Base-by-base conservation (phyloP, 768 basidiomycete genomes). In the Boletus pseudo-olivaceus region DNA sequence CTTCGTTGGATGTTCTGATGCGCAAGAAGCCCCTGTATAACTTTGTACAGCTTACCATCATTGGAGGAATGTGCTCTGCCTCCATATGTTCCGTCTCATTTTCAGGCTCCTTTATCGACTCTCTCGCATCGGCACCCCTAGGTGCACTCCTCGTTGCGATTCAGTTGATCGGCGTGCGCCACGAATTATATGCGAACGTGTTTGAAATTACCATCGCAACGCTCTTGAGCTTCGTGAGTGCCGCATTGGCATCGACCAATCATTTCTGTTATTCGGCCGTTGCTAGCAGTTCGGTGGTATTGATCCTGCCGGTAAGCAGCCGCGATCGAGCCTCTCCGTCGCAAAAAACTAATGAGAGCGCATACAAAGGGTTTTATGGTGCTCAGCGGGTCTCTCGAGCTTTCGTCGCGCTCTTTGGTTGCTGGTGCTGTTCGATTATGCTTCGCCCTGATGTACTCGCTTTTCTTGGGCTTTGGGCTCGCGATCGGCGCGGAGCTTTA, bases 131-230 rank as follows among this genome's bases (percentile, higher is more conserved):
- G 0, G 86, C 87, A 60, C 91, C 90, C 0, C 78, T 94, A 23
- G 91, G 93, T 10, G 82, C 81, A 19, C 73, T 92, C 5, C 78
- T 95, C 30, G 84, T 92, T 26, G 73, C 76, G 40, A 78, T 92
- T 14, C 92, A 94, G 65, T 76, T 86, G 43, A 67, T 90, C 42
- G 84, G 85, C 14, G 80, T 82, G 7, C 78, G 83, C 56, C 89
- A 91, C 62, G 88, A 92, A 65, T 70, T 94, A 15, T 91, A 90
- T 62, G 82, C 80, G 7, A 88, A 89, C 53, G 82, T 93, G 30
- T 93, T 90, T 54, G 90, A 90, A 61, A 90, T 93, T 56, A 88
- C 87, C 12, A 80, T 92, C 47, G 85, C 92, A 5, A 87, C 84
- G 3, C 72, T 93, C 26, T 79, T 89, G 68, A 89, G 89, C 50